These are phyloP conservation scores for Tetradesmus obliquus DNA, from an alignment of 139 green algal species.

Conservation along the genomic window DNA sequence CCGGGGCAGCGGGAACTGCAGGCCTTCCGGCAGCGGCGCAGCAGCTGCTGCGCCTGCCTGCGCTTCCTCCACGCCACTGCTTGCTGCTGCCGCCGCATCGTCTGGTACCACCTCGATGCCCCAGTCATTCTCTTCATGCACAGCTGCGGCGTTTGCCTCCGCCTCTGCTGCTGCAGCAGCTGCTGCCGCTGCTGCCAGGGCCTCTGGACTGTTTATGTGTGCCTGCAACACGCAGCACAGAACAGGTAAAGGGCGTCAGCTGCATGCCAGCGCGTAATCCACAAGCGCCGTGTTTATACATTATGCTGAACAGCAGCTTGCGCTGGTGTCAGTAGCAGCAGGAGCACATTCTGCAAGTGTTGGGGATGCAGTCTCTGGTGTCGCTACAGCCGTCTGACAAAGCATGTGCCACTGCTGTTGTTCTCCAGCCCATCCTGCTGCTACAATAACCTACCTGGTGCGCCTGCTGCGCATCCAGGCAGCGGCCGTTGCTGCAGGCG, in stretches of 20 bases:
- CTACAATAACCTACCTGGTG: conserved; percentile 49
- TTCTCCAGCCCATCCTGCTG: too few species aligned
- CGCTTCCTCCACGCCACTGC: not conserved
- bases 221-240: not conserved
- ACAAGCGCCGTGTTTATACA: too few species aligned
- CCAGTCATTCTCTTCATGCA: conserved; percentile 96
- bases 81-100: not conserved
- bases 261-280: too few species aligned
- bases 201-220: conserved; percentile 16
- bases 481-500: conserved; percentile 84
- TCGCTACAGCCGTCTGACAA: too few species aligned
- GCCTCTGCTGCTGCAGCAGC: conserved; percentile 44
- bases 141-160: conserved; percentile 54
- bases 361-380: too few species aligned
- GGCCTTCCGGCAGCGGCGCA: conserved; percentile 61
- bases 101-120: conserved; percentile 76
- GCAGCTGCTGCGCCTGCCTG: not conserved
- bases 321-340: too few species aligned
- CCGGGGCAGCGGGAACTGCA: conserved; percentile 70
- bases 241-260: too few species aligned
- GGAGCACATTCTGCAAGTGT: too few species aligned
- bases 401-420: too few species aligned
- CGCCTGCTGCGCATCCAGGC: conserved; percentile 71
- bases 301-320: too few species aligned
- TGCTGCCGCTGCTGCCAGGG: conserved; percentile 8